Base-by-base conservation (phyloP, 106 monocot species). In the Apostasia shenzhenica region DNA sequence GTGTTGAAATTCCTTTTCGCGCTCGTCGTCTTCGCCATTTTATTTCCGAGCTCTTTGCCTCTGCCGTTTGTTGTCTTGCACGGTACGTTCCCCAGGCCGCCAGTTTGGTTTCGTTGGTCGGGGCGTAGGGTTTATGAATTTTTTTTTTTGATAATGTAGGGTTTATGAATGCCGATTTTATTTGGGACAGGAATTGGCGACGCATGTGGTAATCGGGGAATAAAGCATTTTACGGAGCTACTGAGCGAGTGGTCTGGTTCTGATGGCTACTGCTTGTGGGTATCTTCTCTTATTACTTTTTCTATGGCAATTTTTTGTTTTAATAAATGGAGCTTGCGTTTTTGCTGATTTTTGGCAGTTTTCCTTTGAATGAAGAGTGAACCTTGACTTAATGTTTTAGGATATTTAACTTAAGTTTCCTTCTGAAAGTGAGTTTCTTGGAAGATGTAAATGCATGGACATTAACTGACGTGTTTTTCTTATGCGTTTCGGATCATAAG, bases 41-140 rank as follows among this genome's bases (percentile, higher is more conserved):
- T 9, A 4, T 44, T 51, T 52, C 65, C 79, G 54, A 59, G 52
- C 54, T 75, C 76, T 14, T 72, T 69, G 4, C 68, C 85, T 12
- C 7, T 81, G 47, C 85, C 85, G 38, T 85, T 85, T 72, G 61
- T 81, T 49, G 78, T 85, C 56, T 55, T 85, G 47, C 85, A 85
- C 55, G 85, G 85, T 85, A 54, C n/a, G 67, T 49, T 39, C 39
- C 37, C 53, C 10, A 0, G 40, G 4, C 4, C 14, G 14, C 3
- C 49, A 57, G 67, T 48, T 39, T 0, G 8, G 45, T 50, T 38
- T 50, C 1, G 4, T 13, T 13, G 14, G 65, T 8, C 14, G 12
- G 62, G 13, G 8, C 10, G 47, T 50, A 14, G 12, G 3, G 13
- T 48, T 48, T 6, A 42, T 26, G 61, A 52, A 1, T 37, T 42